These are phyloP conservation scores for Powellomyces hirtus DNA, from an alignment of 192 early-diverging fungal species.

Conservation along the genomic window DNA sequence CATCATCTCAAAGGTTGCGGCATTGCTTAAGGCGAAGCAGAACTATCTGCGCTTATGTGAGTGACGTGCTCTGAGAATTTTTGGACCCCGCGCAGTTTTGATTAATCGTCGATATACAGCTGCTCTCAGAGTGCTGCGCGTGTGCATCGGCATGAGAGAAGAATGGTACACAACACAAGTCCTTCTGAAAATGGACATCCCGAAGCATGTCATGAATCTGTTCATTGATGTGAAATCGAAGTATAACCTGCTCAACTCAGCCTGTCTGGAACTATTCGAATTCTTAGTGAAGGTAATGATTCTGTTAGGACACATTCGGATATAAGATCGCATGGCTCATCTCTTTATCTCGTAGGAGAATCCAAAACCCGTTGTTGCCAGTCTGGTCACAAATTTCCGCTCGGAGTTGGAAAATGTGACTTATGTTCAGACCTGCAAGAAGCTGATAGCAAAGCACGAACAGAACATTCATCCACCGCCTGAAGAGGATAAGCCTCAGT, in stretches of 20 bases:
- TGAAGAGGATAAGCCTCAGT: slow-evolving; percentile 19
- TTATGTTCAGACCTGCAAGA: slow-evolving; percentile 64
- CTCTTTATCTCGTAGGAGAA: slow-evolving; percentile 31
- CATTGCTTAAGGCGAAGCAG: slow-evolving; percentile 67
- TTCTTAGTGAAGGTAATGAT: slow-evolving; percentile 59
- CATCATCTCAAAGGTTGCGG: slow-evolving; percentile 56
- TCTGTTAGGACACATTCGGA: neutral
- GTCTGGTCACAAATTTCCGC: slow-evolving; percentile 64
- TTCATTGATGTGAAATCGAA: slow-evolving; percentile 61
- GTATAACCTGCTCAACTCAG: slow-evolving; percentile 85
- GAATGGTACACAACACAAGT: slow-evolving; percentile 77
- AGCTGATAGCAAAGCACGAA: slow-evolving; percentile 59
- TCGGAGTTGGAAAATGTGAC: slow-evolving; percentile 57
- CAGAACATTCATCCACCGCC: slow-evolving; percentile 57
- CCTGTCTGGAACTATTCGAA: slow-evolving; percentile 86
- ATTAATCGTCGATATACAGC: no score
- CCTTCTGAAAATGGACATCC: slow-evolving; percentile 69
- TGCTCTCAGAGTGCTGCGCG: slow-evolving; percentile 75
- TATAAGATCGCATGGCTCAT: neutral
- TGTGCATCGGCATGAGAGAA: slow-evolving; percentile 72
- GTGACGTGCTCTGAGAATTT: no score
- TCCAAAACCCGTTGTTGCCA: slow-evolving; percentile 66
- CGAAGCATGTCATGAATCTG: slow-evolving; percentile 65
- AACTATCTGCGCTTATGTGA: slow-evolving; percentile 70
- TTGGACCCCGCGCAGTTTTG: neutral